Evolutionary conservation across 169 alveolate species (phyloP).

Genomic region (Plasmodium relictum): DNA sequence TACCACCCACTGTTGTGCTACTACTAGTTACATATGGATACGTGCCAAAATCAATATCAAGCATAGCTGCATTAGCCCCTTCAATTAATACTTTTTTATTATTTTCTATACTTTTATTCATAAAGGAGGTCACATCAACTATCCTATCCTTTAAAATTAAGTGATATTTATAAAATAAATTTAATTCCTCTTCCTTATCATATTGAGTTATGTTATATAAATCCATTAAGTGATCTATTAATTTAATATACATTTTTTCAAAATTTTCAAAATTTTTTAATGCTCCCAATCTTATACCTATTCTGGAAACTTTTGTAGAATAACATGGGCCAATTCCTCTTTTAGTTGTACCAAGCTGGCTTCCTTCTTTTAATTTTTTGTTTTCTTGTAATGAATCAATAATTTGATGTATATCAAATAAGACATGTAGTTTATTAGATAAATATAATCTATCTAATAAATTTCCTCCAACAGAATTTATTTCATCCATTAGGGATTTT

Average conservation of each 20-base stretch:
- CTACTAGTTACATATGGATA: conserved; percentile 87
- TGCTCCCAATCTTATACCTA: conserved; percentile 92
- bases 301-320: conserved; percentile 92
- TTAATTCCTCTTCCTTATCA: conserved; percentile 85
- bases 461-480: conserved; percentile 75
- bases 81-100: conserved; percentile 79
- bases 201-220: conserved; percentile 82
- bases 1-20: conserved; percentile 83
- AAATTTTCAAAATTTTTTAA: conserved; percentile 86
- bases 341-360: conserved; percentile 94
- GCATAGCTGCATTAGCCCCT: conserved; percentile 88
- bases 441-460: conserved; percentile 85
- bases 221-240: conserved; percentile 79
- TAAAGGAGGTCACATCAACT: conserved; percentile 85
- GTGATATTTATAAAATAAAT: conserved; percentile 82
- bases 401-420: conserved; percentile 88
- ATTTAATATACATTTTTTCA: conserved; percentile 79
- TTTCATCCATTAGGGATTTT: conserved; percentile 79
- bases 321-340: conserved; percentile 97
- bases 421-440: conserved; percentile 94
- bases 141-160: conserved; percentile 88
- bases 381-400: conserved; percentile 85
- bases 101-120: conserved; percentile 82
- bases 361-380: conserved; percentile 76
- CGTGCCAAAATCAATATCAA: conserved; percentile 85